These are phyloP conservation scores for Moringa oleifera DNA, from an alignment of 345 rosid genomes.

Conservation along the genomic window DNA sequence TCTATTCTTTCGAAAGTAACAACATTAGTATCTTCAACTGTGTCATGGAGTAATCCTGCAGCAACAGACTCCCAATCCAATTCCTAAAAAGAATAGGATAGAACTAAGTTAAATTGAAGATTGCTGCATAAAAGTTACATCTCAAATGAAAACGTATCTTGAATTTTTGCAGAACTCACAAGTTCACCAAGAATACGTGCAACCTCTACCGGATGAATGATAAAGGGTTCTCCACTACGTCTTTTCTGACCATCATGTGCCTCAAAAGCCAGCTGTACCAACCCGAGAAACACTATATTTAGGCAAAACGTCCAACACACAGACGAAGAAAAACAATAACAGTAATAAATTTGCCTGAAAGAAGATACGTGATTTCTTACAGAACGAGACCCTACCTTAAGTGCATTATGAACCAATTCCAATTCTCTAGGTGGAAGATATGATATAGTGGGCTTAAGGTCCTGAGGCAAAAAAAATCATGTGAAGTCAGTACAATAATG, in stretches of 20 bases:
- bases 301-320: constrained; percentile 15
- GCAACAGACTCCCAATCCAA: constrained; percentile 98
- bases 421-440: constrained; percentile 77
- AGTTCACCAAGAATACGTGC: constrained; percentile 96
- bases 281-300: constrained; percentile 23
- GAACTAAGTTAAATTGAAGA: constrained; percentile 19
- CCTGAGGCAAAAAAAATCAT: constrained; percentile 14
- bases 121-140: constrained; percentile 12
- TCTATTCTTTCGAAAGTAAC: constrained; percentile 93
- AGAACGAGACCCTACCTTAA: constrained; percentile 44
- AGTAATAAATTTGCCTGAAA: background rate
- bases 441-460: constrained; percentile 52
- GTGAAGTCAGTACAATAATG: background rate
- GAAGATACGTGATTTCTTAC: background rate
- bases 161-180: constrained; percentile 44
- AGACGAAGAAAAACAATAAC: constrained; percentile 6
- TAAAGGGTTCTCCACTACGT: constrained; percentile 98
- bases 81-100: constrained; percentile 44
- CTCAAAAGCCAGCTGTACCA: constrained; percentile 81
- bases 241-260: constrained; percentile 97
- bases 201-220: constrained; percentile 97
- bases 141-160: constrained; percentile 10
- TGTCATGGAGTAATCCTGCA: constrained; percentile 96
- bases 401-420: constrained; percentile 78
- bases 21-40: constrained; percentile 93